Conservation (phyloP, 2,329 filamentous ascomycete species). For the Alternaria metachromatica region DNA sequence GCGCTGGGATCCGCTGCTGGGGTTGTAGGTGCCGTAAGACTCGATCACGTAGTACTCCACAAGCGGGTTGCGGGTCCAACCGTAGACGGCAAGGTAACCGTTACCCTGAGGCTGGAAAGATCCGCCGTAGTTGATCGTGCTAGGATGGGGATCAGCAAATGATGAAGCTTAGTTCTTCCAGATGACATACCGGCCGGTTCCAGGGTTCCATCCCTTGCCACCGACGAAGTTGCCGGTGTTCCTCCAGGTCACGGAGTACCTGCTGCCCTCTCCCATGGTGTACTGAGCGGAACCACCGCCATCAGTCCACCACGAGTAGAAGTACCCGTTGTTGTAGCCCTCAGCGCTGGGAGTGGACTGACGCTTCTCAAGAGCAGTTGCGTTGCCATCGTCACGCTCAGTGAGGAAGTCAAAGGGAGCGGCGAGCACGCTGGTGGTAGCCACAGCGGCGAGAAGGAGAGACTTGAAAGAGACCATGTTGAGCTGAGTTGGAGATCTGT, state of each 20-base stretch:
- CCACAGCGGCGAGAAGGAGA: constrained; percentile 25
- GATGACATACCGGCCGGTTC: constrained; percentile 54
- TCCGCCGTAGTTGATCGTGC: constrained; percentile 25
- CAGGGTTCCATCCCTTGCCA: constrained; percentile 39
- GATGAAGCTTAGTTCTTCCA: background rate
- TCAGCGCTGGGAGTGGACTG: constrained; percentile 53
- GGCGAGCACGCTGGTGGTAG: constrained; percentile 19
- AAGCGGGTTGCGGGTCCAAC: constrained; percentile 61
- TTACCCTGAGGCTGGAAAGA: constrained; percentile 25
- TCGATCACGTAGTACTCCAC: constrained; percentile 67
- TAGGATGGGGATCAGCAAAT: background rate
- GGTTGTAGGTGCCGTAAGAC: constrained; percentile 55
- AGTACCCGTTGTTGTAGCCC: constrained; percentile 57
- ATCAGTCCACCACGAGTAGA: constrained; percentile 67
- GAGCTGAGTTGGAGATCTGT: constrained; percentile 8
- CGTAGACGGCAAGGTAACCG: constrained; percentile 55
- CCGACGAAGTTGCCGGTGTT: constrained; percentile 34
- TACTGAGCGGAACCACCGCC: constrained; percentile 42
- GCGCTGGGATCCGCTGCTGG: constrained; percentile 51
- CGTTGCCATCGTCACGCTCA: constrained; percentile 29
- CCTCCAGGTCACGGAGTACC: constrained; percentile 31
- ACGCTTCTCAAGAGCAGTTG: constrained; percentile 21
- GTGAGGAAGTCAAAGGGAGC: constrained; percentile 27
- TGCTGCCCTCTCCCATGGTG: constrained; percentile 28
- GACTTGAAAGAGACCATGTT: constrained; percentile 34